These are phyloP conservation scores for Fereydounia khargensis DNA, from an alignment of 1,284 basidiomycete genomes.

Conservation along the genomic window DNA sequence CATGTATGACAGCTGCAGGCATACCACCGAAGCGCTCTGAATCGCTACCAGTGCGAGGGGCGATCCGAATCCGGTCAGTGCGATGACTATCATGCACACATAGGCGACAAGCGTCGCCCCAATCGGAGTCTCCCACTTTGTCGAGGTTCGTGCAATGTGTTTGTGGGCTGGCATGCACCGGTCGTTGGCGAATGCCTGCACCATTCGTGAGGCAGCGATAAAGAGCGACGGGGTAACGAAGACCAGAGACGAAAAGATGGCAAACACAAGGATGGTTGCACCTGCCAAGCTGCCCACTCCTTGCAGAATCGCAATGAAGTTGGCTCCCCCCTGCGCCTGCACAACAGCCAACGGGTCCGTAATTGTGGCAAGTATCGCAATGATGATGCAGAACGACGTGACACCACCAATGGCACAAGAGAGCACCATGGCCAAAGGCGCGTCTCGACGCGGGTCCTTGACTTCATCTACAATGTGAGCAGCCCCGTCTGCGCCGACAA, in stretches of 20 bases:
- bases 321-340: conserved; percentile 9
- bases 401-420: conserved; percentile 19
- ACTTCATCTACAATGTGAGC: conserved; percentile 33
- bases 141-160: conserved; percentile 12
- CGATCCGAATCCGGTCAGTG: conserved; percentile 23
- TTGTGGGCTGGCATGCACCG: conserved; percentile 13
- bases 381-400: conserved; percentile 18
- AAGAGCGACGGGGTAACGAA: conserved; percentile 24
- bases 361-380: conserved; percentile 17
- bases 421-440: conserved; percentile 32
- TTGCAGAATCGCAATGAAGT: conserved; percentile 17
- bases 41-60: conserved; percentile 17
- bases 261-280: conserved; percentile 7
- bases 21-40: conserved; percentile 17
- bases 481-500: conserved; percentile 28
- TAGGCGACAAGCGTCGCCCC: conserved; percentile 17
- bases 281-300: conserved; percentile 10
- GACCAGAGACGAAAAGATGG: conserved; percentile 14
- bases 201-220: conserved; percentile 19
- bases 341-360: conserved; percentile 20
- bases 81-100: conserved; percentile 10
- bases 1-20: conserved; percentile 22
- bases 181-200: conserved; percentile 26
- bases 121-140: conserved; percentile 14
- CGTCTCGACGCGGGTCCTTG: conserved; percentile 20